Conservation (phyloP, 306 rosid genomes). For the Biancaea sappan region DNA sequence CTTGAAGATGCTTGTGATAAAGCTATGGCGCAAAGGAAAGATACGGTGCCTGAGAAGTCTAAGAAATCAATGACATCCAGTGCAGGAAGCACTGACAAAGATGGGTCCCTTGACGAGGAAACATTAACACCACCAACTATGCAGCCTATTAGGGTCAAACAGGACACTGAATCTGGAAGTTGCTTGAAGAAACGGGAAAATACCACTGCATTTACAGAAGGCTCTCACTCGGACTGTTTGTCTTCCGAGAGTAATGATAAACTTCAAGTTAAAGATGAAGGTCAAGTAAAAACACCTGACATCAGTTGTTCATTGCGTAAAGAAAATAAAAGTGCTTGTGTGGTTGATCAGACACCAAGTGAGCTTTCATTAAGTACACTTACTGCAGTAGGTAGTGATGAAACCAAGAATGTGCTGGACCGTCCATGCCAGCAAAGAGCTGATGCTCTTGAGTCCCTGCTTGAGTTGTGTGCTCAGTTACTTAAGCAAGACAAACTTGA, state of each 20-base stretch:
- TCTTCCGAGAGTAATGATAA: slow-evolving; percentile 39
- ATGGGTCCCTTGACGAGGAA: slow-evolving; percentile 49
- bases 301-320: slow-evolving; percentile 32
- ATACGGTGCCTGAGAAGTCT: slow-evolving; percentile 37
- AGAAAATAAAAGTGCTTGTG: slow-evolving; percentile 34
- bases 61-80: slow-evolving; percentile 39
- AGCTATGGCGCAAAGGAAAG: slow-evolving; percentile 39
- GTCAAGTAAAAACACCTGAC: slow-evolving; percentile 33
- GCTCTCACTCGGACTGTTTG: slow-evolving; percentile 26
- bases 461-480: slow-evolving; percentile 83
- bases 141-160: slow-evolving; percentile 21
- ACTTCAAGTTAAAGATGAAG: slow-evolving; percentile 41
- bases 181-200: slow-evolving; percentile 32
- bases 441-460: slow-evolving; percentile 83
- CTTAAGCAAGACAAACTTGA: slow-evolving; percentile 87
- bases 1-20: slow-evolving; percentile 36
- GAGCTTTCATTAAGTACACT: slow-evolving; percentile 35
- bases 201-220: slow-evolving; percentile 33
- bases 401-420: slow-evolving; percentile 43
- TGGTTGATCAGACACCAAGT: slow-evolving; percentile 12
- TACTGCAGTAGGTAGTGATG: slow-evolving; percentile 44
- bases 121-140: slow-evolving; percentile 39
- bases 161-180: slow-evolving; percentile 43
- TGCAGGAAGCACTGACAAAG: slow-evolving; percentile 41
- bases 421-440: slow-evolving; percentile 75